Evolutionary conservation across 2,329 filamentous ascomycete genomes (phyloP), one percentile per base, ranked within the genome.

Genomic region (Aspergillus vadensis): DNA sequence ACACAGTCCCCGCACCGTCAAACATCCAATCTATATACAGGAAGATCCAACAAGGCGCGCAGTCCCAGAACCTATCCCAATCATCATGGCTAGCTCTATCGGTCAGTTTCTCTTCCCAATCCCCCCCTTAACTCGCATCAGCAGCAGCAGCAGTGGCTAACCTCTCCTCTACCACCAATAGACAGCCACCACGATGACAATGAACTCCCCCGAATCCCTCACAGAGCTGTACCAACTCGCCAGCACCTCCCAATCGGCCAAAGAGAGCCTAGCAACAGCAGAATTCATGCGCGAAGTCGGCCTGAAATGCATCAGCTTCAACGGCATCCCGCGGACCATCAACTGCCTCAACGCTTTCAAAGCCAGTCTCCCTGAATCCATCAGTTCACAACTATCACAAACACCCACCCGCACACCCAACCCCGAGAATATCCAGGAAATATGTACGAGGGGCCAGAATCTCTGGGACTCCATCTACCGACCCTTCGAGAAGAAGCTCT

Each of bases 141-240:
- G 1, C 3, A 9, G 5, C 10, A 30, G 1, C 14, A 19, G 30
- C 30, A 12, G 30, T 12, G 36, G 49, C 52, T 15, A 15, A 25
- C 15, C n/a, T 32, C 36, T 53, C 25, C 41, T 58, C n/a, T 39
- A 1, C 10, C n/a, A 27, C 19, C n/a, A n/a, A 15, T 23, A 91
- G 88, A 89, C 91, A 0, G 91, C 91, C 32, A 88, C 91, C 17
- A 92, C 91, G 1, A 91, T 94, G 79, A 95, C 91, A 1, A 86
- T 95, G 81, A 95, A 96, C 80, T 92, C 91, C 1, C 91, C 91
- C 23, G 88, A 90, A 59, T 89, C 90, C 3, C 85, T 94, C 65
- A 78, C 85, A 4, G 77, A 83, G 21, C 83, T 93, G 12, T 88
- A 87, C 76, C 70, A 82, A 50, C 69, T 79, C 19, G 78, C 75